phyloP scores from a whole-genome alignment of 169 alveolate species.

The Plasmodium coatneyi region DNA sequence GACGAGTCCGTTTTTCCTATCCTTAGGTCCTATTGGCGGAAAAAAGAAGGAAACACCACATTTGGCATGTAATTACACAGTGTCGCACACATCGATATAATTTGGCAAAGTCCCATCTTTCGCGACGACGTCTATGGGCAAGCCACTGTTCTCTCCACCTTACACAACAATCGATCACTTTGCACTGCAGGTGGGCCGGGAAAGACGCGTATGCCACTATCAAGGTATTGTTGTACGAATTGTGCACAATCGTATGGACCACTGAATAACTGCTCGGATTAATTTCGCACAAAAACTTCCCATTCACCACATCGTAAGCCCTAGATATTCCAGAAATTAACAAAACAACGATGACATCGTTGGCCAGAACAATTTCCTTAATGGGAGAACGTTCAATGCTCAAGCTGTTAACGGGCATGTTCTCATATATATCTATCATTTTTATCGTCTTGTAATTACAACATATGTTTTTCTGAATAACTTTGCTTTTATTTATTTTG shows the following conservation, averaged over 20 bases:
- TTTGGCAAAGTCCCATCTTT: background rate
- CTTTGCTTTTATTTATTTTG: conserved; percentile 63
- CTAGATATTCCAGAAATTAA: conserved; percentile 80
- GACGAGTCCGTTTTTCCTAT: conserved; percentile 59
- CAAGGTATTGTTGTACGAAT: conserved; percentile 79
- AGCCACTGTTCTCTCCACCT: background rate
- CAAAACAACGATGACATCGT: conserved; percentile 81
- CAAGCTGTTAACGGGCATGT: conserved; percentile 77
- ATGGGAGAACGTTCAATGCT: conserved; percentile 75
- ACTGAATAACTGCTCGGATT: conserved; percentile 65
- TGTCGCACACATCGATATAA: background rate
- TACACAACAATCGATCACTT: conserved; percentile 80
- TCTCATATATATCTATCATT: conserved; percentile 77
- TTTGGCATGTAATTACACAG: background rate
- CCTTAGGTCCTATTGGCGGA: conserved; percentile 26
- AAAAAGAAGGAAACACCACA: background rate
- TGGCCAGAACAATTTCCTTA: conserved; percentile 81
- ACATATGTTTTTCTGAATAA: conserved; percentile 33
- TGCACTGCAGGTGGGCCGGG: conserved; percentile 85
- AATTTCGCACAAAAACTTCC: conserved; percentile 9
- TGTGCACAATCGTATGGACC: conserved; percentile 84
- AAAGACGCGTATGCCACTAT: conserved; percentile 83
- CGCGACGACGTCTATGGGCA: background rate
- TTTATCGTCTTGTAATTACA: conserved; percentile 55
- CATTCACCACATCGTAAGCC: conserved; percentile 77